These are phyloP conservation scores for Cryptococcus sp. DNA, from an alignment of 1,284 basidiomycete species.

Conservation along the genomic window DNA sequence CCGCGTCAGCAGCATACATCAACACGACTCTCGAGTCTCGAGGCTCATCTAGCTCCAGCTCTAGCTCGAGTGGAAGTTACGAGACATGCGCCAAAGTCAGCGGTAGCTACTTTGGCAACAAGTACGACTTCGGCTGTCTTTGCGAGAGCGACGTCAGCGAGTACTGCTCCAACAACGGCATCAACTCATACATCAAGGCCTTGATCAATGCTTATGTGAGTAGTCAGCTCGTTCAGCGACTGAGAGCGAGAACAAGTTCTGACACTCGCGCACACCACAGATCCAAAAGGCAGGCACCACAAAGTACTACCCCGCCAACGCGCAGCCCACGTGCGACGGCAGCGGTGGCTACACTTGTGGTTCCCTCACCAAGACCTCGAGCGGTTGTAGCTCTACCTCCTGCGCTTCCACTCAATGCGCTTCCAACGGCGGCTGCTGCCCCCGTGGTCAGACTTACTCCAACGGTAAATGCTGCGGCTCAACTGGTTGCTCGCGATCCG, in stretches of 20 bases:
- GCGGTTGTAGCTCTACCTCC: slow-evolving; percentile 23
- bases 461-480: slow-evolving; percentile 37
- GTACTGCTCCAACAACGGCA: slow-evolving; percentile 30
- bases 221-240: background rate
- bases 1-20: slow-evolving; percentile 12
- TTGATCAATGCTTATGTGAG: slow-evolving; percentile 30
- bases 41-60: slow-evolving; percentile 6
- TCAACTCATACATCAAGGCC: slow-evolving; percentile 20
- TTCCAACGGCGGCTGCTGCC: slow-evolving; percentile 37
- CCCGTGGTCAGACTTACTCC: slow-evolving; percentile 34
- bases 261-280: slow-evolving; percentile 7
- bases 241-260: slow-evolving; percentile 1
- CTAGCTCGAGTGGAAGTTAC: slow-evolving; percentile 8
- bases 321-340: slow-evolving; percentile 39
- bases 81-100: slow-evolving; percentile 28
- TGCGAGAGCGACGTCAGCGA: slow-evolving; percentile 33
- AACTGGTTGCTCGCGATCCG: slow-evolving; percentile 24
- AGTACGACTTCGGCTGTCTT: slow-evolving; percentile 42
- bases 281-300: slow-evolving; percentile 15
- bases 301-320: slow-evolving; percentile 30
- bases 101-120: slow-evolving; percentile 18
- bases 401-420: slow-evolving; percentile 26
- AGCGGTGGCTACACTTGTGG: slow-evolving; percentile 39
- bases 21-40: slow-evolving; percentile 20
- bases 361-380: slow-evolving; percentile 18